phyloP scores from a whole-genome alignment of 139 green algal species.

The Mesostigma viride region DNA sequence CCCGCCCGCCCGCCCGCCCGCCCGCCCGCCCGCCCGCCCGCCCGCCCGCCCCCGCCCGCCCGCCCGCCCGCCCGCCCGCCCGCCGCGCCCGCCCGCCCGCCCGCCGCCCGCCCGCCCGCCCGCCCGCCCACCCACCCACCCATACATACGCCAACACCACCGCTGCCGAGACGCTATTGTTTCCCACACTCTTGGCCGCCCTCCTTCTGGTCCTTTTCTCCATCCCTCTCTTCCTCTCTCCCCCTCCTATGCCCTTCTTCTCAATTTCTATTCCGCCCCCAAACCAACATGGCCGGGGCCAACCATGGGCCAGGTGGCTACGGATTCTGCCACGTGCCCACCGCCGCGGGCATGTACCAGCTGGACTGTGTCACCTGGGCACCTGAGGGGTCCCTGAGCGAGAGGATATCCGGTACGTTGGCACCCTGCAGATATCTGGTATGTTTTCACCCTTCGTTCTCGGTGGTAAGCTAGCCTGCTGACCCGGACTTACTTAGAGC shows the following conservation, averaged over 20 bases:
- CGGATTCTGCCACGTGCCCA: conserved; percentile 64
- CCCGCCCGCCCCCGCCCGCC: too few species aligned
- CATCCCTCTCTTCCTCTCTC: conserved; percentile 8
- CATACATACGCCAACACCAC: neutral
- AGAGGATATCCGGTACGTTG: conserved; percentile 32
- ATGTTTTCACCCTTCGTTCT: neutral
- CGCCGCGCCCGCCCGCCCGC: too few species aligned
- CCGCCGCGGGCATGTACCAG: conserved; percentile 47
- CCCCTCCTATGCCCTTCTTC: neutral
- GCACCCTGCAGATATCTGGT: neutral
- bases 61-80: too few species aligned
- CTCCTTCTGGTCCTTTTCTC: neutral
- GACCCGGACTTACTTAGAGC: neutral
- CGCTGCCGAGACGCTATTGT: neutral
- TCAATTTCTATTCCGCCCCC: too few species aligned
- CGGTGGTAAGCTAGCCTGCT: neutral
- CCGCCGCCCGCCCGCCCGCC: too few species aligned
- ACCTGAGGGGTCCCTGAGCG: conserved; percentile 46
- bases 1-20: too few species aligned
- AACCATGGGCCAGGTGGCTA: conserved; percentile 56
- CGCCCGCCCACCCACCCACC: too few species aligned
- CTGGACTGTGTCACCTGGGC: conserved; percentile 58
- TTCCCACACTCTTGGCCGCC: neutral
- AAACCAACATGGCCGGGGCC: too few species aligned
- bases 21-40: too few species aligned